A percentile compares a stretch with the other conserved stretches of the same genome.
These are phyloP conservation scores for Mortierella alpina DNA, from an alignment of 192 early-diverging fungal species.

Conservation along the genomic window DNA sequence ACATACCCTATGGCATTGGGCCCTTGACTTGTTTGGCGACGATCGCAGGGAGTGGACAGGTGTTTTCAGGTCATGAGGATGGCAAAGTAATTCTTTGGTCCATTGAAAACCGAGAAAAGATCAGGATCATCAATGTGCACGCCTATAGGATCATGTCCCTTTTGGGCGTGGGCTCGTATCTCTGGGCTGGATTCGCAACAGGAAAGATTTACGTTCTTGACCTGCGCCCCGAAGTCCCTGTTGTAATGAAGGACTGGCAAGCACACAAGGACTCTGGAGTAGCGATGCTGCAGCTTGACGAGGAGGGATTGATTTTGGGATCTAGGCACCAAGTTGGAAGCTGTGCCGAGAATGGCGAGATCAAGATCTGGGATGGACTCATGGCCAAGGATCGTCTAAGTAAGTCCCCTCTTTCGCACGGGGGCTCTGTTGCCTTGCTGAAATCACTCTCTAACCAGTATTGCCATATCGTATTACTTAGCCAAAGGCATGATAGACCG, in stretches of 20 bases:
- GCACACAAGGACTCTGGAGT: slow-evolving; percentile 67
- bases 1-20: slow-evolving; percentile 63
- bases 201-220: slow-evolving; percentile 85
- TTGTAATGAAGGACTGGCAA: slow-evolving; percentile 74
- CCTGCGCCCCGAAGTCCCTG: slow-evolving; percentile 62
- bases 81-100: slow-evolving; percentile 83
- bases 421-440: background rate
- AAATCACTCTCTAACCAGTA: background rate
- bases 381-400: slow-evolving; percentile 75
- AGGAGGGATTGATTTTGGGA: slow-evolving; percentile 60
- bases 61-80: slow-evolving; percentile 83
- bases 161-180: slow-evolving; percentile 67
- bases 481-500: slow-evolving; percentile 70
- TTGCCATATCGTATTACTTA: slow-evolving; percentile 10
- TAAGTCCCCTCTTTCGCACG: slow-evolving; percentile 29
- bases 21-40: slow-evolving; percentile 69
- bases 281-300: slow-evolving; percentile 65
- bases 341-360: slow-evolving; percentile 69
- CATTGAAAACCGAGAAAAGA: slow-evolving; percentile 53
- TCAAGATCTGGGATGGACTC: slow-evolving; percentile 84
- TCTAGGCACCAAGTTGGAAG: slow-evolving; percentile 69
- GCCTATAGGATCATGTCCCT: slow-evolving; percentile 76
- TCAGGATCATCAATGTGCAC: slow-evolving; percentile 63
- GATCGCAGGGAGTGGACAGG: slow-evolving; percentile 55
- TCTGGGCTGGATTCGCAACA: slow-evolving; percentile 83